Conservation (phyloP, 805 yeast genomes). For the Schizosaccharomyces osmophilus region DNA sequence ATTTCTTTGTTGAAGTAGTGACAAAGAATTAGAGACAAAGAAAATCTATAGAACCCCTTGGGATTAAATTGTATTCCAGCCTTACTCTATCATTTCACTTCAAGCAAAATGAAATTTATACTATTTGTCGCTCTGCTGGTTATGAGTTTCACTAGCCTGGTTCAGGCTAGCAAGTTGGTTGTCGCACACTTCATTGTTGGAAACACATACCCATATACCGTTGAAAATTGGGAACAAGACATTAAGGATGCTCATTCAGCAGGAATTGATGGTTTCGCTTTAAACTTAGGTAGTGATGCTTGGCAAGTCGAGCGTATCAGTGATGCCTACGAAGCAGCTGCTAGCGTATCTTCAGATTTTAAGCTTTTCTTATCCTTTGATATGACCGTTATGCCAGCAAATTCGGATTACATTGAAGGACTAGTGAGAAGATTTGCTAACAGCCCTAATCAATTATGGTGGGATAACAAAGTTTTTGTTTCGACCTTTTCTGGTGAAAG, state of each 20-base stretch:
- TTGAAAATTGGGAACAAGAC: neutral
- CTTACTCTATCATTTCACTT: neutral
- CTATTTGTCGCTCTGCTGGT: neutral
- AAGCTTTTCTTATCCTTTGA: neutral
- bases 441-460: neutral
- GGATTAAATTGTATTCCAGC: neutral
- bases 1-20: neutral
- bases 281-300: neutral
- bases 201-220: neutral
- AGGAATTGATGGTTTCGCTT: constrained; percentile 1
- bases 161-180: neutral
- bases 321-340: neutral
- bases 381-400: neutral
- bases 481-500: constrained; percentile 1
- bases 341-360: neutral
- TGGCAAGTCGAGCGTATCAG: neutral
- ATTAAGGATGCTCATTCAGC: neutral
- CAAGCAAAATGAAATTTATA: neutral
- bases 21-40: neutral
- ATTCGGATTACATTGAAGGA: neutral
- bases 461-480: neutral
- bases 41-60: neutral
- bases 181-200: constrained; percentile 2
- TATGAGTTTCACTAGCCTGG: neutral
- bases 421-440: neutral